Evolutionary conservation across 805 yeast species (phyloP).

Genomic region (Candida berthetii): DNA sequence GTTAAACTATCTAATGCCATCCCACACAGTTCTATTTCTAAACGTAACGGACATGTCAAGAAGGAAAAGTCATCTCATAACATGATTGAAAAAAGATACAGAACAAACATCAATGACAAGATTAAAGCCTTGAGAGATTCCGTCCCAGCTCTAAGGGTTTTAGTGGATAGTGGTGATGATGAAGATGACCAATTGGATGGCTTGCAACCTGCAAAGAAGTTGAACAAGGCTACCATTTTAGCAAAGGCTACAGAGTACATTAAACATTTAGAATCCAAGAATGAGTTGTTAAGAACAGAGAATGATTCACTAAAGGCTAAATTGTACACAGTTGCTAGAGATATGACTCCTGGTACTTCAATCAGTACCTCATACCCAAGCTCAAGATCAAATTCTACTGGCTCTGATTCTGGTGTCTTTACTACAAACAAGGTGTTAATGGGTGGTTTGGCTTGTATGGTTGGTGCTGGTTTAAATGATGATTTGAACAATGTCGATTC

Average conservation of each 20-base stretch:
- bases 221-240: slow-evolving; percentile 72
- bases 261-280: slow-evolving; percentile 62
- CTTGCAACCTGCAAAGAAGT: slow-evolving; percentile 65
- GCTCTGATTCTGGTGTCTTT: slow-evolving; percentile 5
- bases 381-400: slow-evolving; percentile 8
- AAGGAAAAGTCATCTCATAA: slow-evolving; percentile 62
- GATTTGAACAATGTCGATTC: slow-evolving; percentile 37
- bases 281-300: slow-evolving; percentile 40
- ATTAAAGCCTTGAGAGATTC: slow-evolving; percentile 58
- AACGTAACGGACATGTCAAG: slow-evolving; percentile 10
- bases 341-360: slow-evolving; percentile 15
- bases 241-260: slow-evolving; percentile 76
- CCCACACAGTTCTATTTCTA: slow-evolving; percentile 16
- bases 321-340: slow-evolving; percentile 13
- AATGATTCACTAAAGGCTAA: slow-evolving; percentile 33
- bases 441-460: slow-evolving; percentile 60
- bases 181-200: slow-evolving; percentile 64
- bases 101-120: slow-evolving; percentile 67
- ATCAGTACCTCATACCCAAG: slow-evolving; percentile 6
- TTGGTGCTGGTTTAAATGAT: slow-evolving; percentile 55
- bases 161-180: slow-evolving; percentile 37
- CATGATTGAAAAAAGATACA: slow-evolving; percentile 65
- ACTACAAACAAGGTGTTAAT: slow-evolving; percentile 41
- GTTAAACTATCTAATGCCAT: slow-evolving; percentile 17
- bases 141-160: slow-evolving; percentile 53